A percentile compares a stretch with the other conserved stretches of the same genome.
These are phyloP conservation scores for Clavispora vitiphila DNA, from an alignment of 805 yeast species.

Conservation along the genomic window DNA sequence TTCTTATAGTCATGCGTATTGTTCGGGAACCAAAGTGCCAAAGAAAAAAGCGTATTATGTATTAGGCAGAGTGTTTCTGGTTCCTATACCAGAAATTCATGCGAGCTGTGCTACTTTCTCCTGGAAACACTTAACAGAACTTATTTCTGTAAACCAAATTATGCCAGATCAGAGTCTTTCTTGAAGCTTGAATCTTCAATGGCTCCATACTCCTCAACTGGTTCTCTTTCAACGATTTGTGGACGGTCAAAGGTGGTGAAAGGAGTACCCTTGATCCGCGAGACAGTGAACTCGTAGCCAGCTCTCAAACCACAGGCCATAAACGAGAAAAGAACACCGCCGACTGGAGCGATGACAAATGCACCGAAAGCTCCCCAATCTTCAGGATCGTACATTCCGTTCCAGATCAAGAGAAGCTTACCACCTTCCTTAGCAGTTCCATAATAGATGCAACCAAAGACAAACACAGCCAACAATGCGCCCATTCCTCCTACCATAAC, in stretches of 20 bases:
- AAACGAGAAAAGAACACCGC: constrained; percentile 60
- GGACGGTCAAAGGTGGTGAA: constrained; percentile 43
- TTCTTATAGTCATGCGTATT: too few relatives aligned
- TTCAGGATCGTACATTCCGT: constrained; percentile 67
- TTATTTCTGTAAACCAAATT: neutral
- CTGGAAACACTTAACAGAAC: too few relatives aligned
- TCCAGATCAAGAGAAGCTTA: constrained; percentile 63
- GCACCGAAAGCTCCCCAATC: constrained; percentile 98
- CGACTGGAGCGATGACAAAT: constrained; percentile 84
- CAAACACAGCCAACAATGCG: constrained; percentile 71
- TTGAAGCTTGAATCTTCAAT: constrained; percentile 12
- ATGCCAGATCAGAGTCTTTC: neutral
- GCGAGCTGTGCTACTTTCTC: too few relatives aligned
- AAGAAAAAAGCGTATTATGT: too few relatives aligned
- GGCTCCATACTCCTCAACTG: constrained; percentile 13
- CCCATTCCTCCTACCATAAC: constrained; percentile 81
- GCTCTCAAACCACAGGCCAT: constrained; percentile 48
- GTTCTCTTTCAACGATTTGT: constrained; percentile 11
- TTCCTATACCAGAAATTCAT: too few relatives aligned
- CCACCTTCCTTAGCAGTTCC: constrained; percentile 73
- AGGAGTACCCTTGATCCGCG: constrained; percentile 30
- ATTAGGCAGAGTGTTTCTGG: too few relatives aligned
- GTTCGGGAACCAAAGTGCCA: too few relatives aligned
- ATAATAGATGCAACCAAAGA: constrained; percentile 81
- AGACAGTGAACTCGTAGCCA: constrained; percentile 21